Base-by-base conservation (phyloP, 2,329 filamentous ascomycete genomes). In the Penicillium brevicompactum region DNA sequence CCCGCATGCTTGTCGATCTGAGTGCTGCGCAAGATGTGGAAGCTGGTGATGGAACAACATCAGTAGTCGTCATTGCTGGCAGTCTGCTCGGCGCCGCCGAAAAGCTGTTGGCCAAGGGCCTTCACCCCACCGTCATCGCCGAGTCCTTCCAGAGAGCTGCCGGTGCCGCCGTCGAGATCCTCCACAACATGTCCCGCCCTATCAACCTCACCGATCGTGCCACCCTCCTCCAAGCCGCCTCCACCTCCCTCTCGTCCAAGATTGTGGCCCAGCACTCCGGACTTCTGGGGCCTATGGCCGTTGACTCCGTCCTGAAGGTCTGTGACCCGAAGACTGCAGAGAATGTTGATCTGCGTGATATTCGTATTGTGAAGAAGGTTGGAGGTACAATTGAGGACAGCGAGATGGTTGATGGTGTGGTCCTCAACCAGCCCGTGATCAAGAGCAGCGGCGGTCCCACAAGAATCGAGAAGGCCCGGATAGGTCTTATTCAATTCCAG, bases 331-430 rank as follows among this genome's bases (percentile, higher is more conserved):
- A 92, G 80, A 96, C 89, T 21, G 93, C 94, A 52, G 91, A 97
- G 64, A 99, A 99, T 63, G 94, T 97, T 53, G 94, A 99, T 70
- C 82, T 99, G 56, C 91, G 91, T 74, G 97, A 97, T 76, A 97
- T 99, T 61, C 87, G 94, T 64, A 94, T 97, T 67, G 84, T 99
- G 70, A 97, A 97, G 85, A 97, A 97, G 80, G 89, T 95, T 53
- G 94, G 94, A 68, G 94, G 94, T 58, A 97, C 95, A 40, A 97
- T 99, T 74, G 94, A 99, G 72, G 94, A 99, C 73, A 96, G 91
- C 71, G 94, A 99, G 79, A 89, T 99, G 82, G 87, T 97, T 37
- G 94, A 99, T 69, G 94, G 94, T 30, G 78, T 99, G 55, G 92
- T 97, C 52, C 82, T 99, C 66, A 92, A 91, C 70, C 94, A 99